Evolutionary conservation across 2,329 filamentous ascomycete species (phyloP).

Genomic region (Colletotrichum sp.): DNA sequence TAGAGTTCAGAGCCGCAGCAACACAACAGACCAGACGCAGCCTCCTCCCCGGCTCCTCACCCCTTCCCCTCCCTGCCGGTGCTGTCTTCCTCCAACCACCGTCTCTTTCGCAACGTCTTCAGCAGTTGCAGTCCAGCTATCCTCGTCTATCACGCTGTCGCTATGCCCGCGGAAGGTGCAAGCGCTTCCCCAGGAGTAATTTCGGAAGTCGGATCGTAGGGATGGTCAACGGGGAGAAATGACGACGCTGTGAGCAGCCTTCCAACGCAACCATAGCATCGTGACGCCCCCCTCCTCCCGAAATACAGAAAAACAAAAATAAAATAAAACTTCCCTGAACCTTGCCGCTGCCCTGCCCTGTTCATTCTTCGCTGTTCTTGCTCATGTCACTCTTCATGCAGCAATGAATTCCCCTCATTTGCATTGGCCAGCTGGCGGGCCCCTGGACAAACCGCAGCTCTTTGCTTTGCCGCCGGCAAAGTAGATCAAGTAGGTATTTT

Average conservation of each 20-base stretch:
- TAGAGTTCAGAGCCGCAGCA: conserved; percentile 15
- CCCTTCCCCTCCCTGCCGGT: neutral
- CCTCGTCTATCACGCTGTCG: neutral
- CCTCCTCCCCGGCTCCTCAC: neutral
- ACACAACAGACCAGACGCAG: neutral
- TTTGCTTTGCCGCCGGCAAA: conserved; percentile 12
- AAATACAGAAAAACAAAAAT: neutral
- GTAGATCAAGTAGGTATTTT: neutral
- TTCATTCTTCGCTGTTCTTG: neutral
- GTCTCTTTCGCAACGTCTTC: neutral
- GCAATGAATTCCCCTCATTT: neutral
- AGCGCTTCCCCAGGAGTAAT: conserved; percentile 15
- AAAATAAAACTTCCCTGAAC: neutral
- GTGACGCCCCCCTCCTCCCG: neutral
- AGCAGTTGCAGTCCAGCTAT: neutral
- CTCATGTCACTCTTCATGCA: neutral
- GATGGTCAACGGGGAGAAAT: neutral
- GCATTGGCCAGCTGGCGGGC: neutral
- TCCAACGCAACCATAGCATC: neutral
- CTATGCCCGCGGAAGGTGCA: conserved; percentile 7
- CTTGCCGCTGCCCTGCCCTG: neutral
- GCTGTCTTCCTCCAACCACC: neutral
- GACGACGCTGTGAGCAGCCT: conserved; percentile 1
- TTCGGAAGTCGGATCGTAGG: conserved; percentile 13
- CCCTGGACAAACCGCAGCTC: neutral